phyloP scores from a whole-genome alignment of 1,284 basidiomycete species.

The Boletellus dicymbophilus region DNA sequence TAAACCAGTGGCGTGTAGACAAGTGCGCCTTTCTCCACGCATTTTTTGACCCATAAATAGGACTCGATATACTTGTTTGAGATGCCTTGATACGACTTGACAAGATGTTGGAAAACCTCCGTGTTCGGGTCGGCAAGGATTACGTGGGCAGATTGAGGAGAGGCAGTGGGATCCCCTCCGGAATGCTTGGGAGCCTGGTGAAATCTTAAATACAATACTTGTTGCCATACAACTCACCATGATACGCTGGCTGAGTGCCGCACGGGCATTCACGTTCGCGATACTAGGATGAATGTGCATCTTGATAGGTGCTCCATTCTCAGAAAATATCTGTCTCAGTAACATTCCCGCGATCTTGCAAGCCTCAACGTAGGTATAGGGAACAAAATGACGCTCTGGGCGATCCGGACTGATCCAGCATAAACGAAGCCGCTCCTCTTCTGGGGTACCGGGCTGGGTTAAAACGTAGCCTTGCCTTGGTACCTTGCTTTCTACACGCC shows the following conservation, averaged over 20 bases:
- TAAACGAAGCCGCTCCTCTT: conserved; percentile 68
- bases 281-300: conserved; percentile 81
- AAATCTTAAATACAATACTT: not conserved
- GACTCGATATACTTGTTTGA: conserved; percentile 75
- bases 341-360: conserved; percentile 73
- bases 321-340: conserved; percentile 72
- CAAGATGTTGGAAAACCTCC: conserved; percentile 67
- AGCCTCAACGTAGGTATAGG: conserved; percentile 75
- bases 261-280: conserved; percentile 68
- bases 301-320: conserved; percentile 58
- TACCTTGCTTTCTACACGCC: conserved; percentile 73
- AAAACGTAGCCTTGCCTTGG: conserved; percentile 74
- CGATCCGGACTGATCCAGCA: conserved; percentile 68
- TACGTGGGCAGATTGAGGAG: conserved; percentile 64
- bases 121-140: conserved; percentile 78
- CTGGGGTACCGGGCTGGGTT: conserved; percentile 62
- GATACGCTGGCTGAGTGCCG: conserved; percentile 62
- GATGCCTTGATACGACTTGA: conserved; percentile 66
- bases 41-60: conserved; percentile 79
- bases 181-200: conserved; percentile 55
- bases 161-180: conserved; percentile 70
- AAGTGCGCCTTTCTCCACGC: conserved; percentile 64
- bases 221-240: conserved; percentile 47
- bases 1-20: conserved; percentile 72
- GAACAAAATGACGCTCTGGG: conserved; percentile 74